Conservation (phyloP, 225 moss, liverwort and hornwort species). For the Bryum argenteum region DNA sequence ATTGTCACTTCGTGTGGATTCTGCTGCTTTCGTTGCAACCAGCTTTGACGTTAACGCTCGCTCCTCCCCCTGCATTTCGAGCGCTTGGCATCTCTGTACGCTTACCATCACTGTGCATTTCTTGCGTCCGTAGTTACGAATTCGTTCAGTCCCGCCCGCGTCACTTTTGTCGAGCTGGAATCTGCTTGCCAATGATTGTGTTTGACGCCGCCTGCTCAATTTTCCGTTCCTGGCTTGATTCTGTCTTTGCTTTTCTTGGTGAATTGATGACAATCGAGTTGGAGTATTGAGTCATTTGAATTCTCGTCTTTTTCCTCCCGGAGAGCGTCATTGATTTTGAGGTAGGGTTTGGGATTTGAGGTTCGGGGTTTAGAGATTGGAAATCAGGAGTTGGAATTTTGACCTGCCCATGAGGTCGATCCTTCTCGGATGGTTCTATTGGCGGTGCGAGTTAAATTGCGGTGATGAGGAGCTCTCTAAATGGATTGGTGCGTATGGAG, state of each 20-base stretch:
- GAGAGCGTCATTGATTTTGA: constrained; percentile 5
- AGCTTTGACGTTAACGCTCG: no score
- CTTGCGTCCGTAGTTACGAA: not conserved
- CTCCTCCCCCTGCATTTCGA: no score
- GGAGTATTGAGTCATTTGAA: not conserved
- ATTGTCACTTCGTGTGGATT: no score
- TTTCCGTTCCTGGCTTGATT: not conserved
- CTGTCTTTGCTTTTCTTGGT: not conserved
- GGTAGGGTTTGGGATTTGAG: constrained; percentile 30
- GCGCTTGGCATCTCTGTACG: no score
- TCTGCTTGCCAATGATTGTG: not conserved
- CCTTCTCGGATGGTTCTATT: not conserved
- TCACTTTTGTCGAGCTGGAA: not conserved
- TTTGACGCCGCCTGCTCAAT: not conserved
- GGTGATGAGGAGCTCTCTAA: not conserved
- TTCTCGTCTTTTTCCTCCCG: not conserved
- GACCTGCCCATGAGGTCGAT: not conserved
- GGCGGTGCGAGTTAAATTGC: not conserved
- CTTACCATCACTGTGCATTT: not conserved
- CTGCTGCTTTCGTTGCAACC: no score
- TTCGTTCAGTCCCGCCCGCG: not conserved
- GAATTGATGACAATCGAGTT: not conserved
- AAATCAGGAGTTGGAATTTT: not conserved
- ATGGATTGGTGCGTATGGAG: constrained; percentile 24
- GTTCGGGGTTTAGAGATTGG: constrained; percentile 2